Percentiles rank a stretch among this genome's conserved stretches.
Conservation (phyloP, 306 rosid genomes). For the Fragaria iinumae region DNA sequence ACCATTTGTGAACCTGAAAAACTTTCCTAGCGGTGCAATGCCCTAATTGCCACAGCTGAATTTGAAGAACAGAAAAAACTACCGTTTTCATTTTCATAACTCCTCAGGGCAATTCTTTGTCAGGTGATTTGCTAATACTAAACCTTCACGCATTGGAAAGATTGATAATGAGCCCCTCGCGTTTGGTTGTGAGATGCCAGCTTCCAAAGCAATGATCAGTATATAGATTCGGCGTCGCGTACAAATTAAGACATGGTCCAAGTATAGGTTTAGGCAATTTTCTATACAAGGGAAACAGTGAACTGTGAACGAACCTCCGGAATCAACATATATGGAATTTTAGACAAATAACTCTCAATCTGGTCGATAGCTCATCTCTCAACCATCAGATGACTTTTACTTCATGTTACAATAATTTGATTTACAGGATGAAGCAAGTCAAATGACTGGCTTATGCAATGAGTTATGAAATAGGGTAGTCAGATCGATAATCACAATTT, state of each 20-base stretch:
- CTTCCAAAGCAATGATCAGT: conserved; percentile 6
- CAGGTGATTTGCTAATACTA: neutral
- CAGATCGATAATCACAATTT: neutral
- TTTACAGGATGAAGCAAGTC: neutral
- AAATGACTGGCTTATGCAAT: neutral
- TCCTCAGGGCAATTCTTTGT: neutral
- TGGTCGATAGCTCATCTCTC: neutral
- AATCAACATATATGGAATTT: neutral
- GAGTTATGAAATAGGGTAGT: neutral
- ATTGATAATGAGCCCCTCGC: neutral
- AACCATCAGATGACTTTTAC: neutral
- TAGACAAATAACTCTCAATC: neutral
- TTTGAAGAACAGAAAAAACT: neutral
- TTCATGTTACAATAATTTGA: neutral
- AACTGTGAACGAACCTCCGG: neutral
- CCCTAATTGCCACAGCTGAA: neutral
- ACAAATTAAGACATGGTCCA: conserved; percentile 19
- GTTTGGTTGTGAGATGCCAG: neutral
- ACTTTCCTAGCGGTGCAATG: neutral
- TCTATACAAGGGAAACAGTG: neutral
- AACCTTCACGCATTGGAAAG: neutral
- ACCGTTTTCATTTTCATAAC: neutral
- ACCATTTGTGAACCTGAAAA: neutral
- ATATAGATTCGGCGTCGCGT: neutral
- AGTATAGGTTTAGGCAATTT: neutral